Percentiles rank a stretch among this genome's conserved stretches.
Evolutionary conservation across 768 basidiomycete genomes (phyloP).

Genomic region (Phaeotremella fagi): DNA sequence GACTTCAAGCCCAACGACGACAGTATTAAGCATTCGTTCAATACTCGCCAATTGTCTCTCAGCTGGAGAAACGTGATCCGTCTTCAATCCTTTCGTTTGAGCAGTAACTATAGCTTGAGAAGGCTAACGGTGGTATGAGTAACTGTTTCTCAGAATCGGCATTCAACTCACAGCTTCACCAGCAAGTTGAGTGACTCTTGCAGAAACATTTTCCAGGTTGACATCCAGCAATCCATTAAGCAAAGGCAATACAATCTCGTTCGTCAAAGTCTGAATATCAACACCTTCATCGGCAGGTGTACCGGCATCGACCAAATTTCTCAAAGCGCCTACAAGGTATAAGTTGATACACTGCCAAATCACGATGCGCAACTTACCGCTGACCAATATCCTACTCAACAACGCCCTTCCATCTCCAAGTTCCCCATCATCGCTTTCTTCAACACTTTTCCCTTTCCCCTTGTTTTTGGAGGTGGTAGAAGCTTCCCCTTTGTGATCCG

Average conservation of each 20-base stretch:
- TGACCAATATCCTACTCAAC: slow-evolving; percentile 27
- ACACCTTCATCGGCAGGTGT: slow-evolving; percentile 24
- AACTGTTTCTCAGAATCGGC: background rate
- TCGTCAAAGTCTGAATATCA: slow-evolving; percentile 29
- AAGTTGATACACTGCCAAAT: background rate
- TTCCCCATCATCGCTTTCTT: slow-evolving; percentile 44
- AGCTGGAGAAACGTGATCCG: slow-evolving; percentile 67
- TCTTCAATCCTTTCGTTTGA: slow-evolving; percentile 57
- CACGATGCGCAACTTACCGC: slow-evolving; percentile 20
- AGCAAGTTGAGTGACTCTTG: slow-evolving; percentile 28
- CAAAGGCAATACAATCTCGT: slow-evolving; percentile 37
- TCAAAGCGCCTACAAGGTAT: slow-evolving; percentile 25
- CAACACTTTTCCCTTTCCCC: slow-evolving; percentile 40
- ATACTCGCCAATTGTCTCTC: slow-evolving; percentile 69
- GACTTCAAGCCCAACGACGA: slow-evolving; percentile 80
- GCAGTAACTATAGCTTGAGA: slow-evolving; percentile 19
- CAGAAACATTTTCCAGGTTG: slow-evolving; percentile 26
- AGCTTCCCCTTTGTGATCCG: slow-evolving; percentile 25
- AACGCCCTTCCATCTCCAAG: slow-evolving; percentile 29
- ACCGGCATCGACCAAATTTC: slow-evolving; percentile 28
- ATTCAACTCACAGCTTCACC: slow-evolving; percentile 25
- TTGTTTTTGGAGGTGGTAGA: slow-evolving; percentile 7
- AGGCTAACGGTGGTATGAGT: slow-evolving; percentile 13
- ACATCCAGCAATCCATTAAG: slow-evolving; percentile 38
- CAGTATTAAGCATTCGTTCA: slow-evolving; percentile 66